Evolutionary conservation across 129 eudicot genomes (phyloP).

Genomic region (Calendula officinalis): DNA sequence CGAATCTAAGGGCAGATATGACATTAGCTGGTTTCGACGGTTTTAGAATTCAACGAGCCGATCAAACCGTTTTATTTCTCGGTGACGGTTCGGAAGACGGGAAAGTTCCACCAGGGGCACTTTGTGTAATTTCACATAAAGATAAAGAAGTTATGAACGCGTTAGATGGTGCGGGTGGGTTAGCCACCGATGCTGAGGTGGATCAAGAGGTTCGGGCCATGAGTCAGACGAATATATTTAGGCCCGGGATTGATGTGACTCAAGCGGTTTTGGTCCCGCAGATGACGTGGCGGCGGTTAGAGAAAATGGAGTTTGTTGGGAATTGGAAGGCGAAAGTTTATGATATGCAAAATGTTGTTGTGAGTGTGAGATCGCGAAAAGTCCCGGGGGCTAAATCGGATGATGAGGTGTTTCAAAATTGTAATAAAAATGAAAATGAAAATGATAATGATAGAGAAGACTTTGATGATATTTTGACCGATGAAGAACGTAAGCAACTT

Average conservation of each 20-base stretch:
- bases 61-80: slow-evolving; percentile 44
- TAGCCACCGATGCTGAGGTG: slow-evolving; percentile 43
- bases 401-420: slow-evolving; percentile 29
- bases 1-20: slow-evolving; percentile 51
- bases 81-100: slow-evolving; percentile 57
- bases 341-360: slow-evolving; percentile 57
- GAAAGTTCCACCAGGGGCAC: slow-evolving; percentile 36
- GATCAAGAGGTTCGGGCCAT: slow-evolving; percentile 44
- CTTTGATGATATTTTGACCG: slow-evolving; percentile 40
- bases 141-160: slow-evolving; percentile 53
- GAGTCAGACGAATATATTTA: slow-evolving; percentile 39
- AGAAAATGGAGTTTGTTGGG: slow-evolving; percentile 48
- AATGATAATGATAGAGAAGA: slow-evolving; percentile 43
- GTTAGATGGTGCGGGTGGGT: slow-evolving; percentile 48
- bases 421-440: slow-evolving; percentile 39
- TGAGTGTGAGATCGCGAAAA: slow-evolving; percentile 44
- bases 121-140: slow-evolving; percentile 46
- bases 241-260: slow-evolving; percentile 57
- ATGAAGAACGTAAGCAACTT: slow-evolving; percentile 49
- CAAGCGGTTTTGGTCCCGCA: slow-evolving; percentile 54
- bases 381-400: slow-evolving; percentile 47
- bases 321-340: slow-evolving; percentile 50
- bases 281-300: slow-evolving; percentile 48
- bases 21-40: slow-evolving; percentile 60
- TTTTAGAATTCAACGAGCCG: slow-evolving; percentile 44